A percentile compares a stretch with the other conserved stretches of the same genome.
These are phyloP conservation scores for Lactifluus volemus DNA, from an alignment of 768 basidiomycete genomes.

Conservation along the genomic window DNA sequence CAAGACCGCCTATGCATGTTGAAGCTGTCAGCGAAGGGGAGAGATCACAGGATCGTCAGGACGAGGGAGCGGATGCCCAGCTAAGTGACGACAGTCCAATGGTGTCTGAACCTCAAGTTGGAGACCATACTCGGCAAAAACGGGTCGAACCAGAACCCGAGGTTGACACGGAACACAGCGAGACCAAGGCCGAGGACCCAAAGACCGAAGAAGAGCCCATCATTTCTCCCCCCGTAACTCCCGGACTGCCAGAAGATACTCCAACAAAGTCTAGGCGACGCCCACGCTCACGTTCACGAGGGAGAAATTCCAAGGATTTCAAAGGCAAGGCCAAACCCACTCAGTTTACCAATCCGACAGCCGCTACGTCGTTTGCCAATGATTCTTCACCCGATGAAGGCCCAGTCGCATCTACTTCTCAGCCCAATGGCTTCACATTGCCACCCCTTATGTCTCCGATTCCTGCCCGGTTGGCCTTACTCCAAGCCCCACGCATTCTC, in stretches of 20 bases:
- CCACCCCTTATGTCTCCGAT: conserved; percentile 44
- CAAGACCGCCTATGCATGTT: conserved; percentile 79
- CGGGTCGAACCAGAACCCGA: conserved; percentile 8
- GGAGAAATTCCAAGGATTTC: conserved; percentile 60
- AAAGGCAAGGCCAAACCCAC: conserved; percentile 34
- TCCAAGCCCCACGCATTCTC: conserved; percentile 16
- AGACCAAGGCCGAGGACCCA: conserved; percentile 16
- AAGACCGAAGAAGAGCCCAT: conserved; percentile 22
- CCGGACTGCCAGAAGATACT: conserved; percentile 21
- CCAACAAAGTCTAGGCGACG: conserved; percentile 48
- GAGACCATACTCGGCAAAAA: background rate
- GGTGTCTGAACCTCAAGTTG: conserved; percentile 11
- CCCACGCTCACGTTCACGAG: conserved; percentile 57
- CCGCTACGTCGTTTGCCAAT: conserved; percentile 37
- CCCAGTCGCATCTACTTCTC: conserved; percentile 27
- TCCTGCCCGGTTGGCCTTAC: conserved; percentile 41
- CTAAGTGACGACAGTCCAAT: conserved; percentile 3
- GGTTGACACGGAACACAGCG: conserved; percentile 8
- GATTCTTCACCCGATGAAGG: conserved; percentile 60
- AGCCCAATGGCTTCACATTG: conserved; percentile 1
- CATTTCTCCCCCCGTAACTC: conserved; percentile 18
- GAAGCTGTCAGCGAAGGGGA: conserved; percentile 81
- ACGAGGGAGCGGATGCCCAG: conserved; percentile 18
- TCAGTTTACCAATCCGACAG: conserved; percentile 38
- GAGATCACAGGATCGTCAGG: conserved; percentile 33